Evolutionary conservation across 805 yeast genomes (phyloP), one percentile per base, ranked within the genome.

Genomic region (Ascoidea rubescens): DNA sequence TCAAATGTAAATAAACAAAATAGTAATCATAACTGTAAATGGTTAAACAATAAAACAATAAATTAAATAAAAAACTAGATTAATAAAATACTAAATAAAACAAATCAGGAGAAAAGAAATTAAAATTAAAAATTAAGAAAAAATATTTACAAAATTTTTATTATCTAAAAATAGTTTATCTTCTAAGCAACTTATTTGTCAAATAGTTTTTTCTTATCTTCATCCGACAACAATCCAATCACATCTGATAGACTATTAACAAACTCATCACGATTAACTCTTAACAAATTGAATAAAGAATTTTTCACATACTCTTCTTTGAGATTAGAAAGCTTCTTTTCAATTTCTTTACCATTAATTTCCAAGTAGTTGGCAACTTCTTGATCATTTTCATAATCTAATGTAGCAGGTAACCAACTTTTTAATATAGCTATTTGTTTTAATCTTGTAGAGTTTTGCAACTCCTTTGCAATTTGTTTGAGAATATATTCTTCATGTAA

Each of bases 401-500:
- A 75, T 47, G 81, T 73, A 8, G 79, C 68, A 51, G 95, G 87
- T 70, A 80, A 83, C 90, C 95, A 86, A 51, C 95, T 80, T 75
- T 84, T 85, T 62, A 90, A 72, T 72, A 96, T 80, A 42, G 96
- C 87, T 55, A 83, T 79, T 70, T 83, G 82, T 69, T 90, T 96
- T 55, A 89, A 73, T 67, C 90, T 80, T 17, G 78, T 72, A 28
- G 84, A 75, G 52, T 70, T 67, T 50, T 80, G 72, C 53, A 85
- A 67, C 54, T 79, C 82, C 53, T 78, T 81, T 51, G 80, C 78
- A 59, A 90, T 77, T 64, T 85, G 78, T 67, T 78, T 81, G 67
- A 88, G 72, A 65, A 91, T 73, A 69, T 88, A 87, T 68, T 87
- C 95, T 71, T 93, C 99, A 65, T 86, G 83, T 68, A 93, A 74